Evolutionary conservation across 2,329 filamentous ascomycete species (phyloP).

Genomic region (Alternaria arbusti): DNA sequence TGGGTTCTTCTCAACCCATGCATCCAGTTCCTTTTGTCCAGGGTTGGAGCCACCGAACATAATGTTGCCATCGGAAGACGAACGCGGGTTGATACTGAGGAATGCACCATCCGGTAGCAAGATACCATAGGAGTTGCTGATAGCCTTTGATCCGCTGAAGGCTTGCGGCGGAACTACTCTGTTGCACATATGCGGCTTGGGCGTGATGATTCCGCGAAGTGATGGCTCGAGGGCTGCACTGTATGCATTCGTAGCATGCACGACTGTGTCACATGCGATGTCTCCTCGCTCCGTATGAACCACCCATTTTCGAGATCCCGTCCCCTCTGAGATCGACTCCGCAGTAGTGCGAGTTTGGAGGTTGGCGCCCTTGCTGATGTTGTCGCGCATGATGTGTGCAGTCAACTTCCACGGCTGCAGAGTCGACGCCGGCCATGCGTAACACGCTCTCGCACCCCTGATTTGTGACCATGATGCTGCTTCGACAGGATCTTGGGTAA

Average conservation of each 20-base stretch:
- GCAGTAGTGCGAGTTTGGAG: conserved; percentile 33
- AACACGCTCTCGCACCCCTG: conserved; percentile 32
- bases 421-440: conserved; percentile 34
- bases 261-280: conserved; percentile 25
- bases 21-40: conserved; percentile 38
- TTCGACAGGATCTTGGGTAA: conserved; percentile 25
- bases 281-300: conserved; percentile 27
- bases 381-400: conserved; percentile 33
- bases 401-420: conserved; percentile 38
- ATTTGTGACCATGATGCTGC: conserved; percentile 22
- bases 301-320: conserved; percentile 19
- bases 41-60: conserved; percentile 45
- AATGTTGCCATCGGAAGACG: conserved; percentile 36
- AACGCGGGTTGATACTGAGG: conserved; percentile 45
- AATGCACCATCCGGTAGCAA: conserved; percentile 37
- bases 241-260: conserved; percentile 37
- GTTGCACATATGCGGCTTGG: conserved; percentile 40
- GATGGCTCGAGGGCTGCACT: conserved; percentile 32
- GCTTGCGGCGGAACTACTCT: conserved; percentile 28
- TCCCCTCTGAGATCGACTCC: conserved; percentile 6
- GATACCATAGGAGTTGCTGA: conserved; percentile 43
- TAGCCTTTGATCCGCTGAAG: conserved; percentile 24
- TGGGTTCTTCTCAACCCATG: conserved; percentile 37
- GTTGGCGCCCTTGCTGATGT: conserved; percentile 25
- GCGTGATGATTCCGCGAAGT: conserved; percentile 29